Evolutionary conservation across 768 basidiomycete species (phyloP).

Genomic region (Rubroboletus pulcherrimus): DNA sequence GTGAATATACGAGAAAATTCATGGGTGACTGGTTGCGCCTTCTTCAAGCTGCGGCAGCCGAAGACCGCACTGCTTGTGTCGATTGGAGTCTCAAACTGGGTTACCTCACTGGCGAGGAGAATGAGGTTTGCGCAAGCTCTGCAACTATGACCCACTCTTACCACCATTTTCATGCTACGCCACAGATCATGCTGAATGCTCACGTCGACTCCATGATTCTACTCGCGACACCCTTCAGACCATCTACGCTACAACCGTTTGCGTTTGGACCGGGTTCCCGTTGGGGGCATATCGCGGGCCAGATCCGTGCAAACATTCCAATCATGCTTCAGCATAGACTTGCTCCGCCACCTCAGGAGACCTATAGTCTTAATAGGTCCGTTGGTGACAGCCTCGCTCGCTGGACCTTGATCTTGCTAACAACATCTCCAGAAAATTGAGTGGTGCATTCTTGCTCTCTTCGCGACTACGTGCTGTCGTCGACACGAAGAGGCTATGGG

Average conservation of each 20-base stretch:
- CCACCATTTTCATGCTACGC: background rate
- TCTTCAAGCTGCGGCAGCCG: conserved; percentile 72
- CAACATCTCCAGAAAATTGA: conserved; percentile 54
- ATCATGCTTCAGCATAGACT: conserved; percentile 85
- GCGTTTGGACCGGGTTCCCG: conserved; percentile 64
- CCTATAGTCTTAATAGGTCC: conserved; percentile 89
- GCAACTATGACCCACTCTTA: background rate
- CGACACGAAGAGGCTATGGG: conserved; percentile 74
- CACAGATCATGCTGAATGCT: conserved; percentile 74
- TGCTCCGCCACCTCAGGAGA: conserved; percentile 91
- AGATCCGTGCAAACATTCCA: conserved; percentile 80
- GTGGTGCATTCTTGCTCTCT: conserved; percentile 77
- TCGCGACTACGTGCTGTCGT: conserved; percentile 70
- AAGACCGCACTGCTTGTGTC: conserved; percentile 64
- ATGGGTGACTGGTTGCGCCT: conserved; percentile 85
- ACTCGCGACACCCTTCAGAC: conserved; percentile 81
- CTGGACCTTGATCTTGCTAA: background rate
- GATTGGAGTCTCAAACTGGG: conserved; percentile 77
- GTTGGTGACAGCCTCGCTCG: conserved; percentile 20
- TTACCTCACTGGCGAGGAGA: conserved; percentile 88
- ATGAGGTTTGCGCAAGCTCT: conserved; percentile 48
- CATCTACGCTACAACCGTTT: conserved; percentile 63
- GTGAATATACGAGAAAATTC: conserved; percentile 80
- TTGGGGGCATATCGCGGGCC: conserved; percentile 70
- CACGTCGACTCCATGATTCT: conserved; percentile 82